These are phyloP conservation scores for Ajuga chamaepitys DNA, from an alignment of 257 asterid genomes.

Conservation along the genomic window DNA sequence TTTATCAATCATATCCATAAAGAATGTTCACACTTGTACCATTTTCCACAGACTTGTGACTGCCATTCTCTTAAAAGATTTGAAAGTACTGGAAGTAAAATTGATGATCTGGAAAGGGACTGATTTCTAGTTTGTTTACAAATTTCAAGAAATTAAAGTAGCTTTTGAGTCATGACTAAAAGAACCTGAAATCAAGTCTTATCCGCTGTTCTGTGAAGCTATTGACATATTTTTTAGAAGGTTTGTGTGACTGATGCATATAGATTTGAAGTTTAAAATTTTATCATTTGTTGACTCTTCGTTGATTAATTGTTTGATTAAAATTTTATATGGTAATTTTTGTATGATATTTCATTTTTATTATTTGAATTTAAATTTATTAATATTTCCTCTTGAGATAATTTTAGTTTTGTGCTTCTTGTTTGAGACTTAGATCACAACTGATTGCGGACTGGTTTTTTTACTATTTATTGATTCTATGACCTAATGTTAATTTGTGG, in stretches of 20 bases:
- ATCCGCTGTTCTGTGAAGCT: slow-evolving; percentile 80
- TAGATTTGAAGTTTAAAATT: slow-evolving; percentile 2
- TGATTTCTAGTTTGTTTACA: slow-evolving; percentile 1
- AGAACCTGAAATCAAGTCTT: background rate
- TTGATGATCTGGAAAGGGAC: background rate
- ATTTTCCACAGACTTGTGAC: too few relatives aligned
- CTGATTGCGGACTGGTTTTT: too few relatives aligned
- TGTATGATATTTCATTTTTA: too few relatives aligned
- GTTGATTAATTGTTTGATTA: slow-evolving; percentile 16
- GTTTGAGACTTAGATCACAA: too few relatives aligned
- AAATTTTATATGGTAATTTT: too few relatives aligned
- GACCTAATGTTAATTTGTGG: too few relatives aligned
- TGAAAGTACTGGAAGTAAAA: background rate
- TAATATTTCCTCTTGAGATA: too few relatives aligned
- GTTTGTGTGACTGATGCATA: slow-evolving; percentile 33
- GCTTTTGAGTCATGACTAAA: slow-evolving; percentile 4
- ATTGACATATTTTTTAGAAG: slow-evolving; percentile 80
- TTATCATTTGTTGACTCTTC: slow-evolving; percentile 15
- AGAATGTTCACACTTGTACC: too few relatives aligned
- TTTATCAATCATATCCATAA: background rate
- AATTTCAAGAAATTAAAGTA: slow-evolving; percentile 12
- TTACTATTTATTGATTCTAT: too few relatives aligned
- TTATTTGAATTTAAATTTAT: too few relatives aligned
- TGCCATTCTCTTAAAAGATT: background rate
- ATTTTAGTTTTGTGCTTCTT: too few relatives aligned